phyloP scores from a whole-genome alignment of 2,329 filamentous ascomycete genomes.

The Cryphonectria naterciae region DNA sequence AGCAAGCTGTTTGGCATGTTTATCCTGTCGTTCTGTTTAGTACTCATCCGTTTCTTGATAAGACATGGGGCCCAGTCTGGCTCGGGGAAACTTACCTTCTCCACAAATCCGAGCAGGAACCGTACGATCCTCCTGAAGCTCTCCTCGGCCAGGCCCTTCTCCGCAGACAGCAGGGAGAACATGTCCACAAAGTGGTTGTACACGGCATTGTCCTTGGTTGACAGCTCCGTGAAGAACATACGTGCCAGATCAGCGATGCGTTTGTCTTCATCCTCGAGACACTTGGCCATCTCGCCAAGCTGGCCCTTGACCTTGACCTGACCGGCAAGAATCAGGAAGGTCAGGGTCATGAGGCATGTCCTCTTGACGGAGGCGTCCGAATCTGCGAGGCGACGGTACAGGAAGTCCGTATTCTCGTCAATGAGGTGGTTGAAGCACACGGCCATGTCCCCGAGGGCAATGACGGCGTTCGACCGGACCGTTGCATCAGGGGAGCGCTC shows the following conservation, averaged over 20 bases:
- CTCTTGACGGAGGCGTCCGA: constrained; percentile 88
- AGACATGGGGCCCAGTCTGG: background rate
- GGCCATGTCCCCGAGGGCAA: constrained; percentile 97
- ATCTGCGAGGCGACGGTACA: constrained; percentile 92
- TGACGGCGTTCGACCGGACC: constrained; percentile 93
- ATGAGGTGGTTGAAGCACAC: constrained; percentile 99
- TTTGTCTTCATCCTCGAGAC: constrained; percentile 93
- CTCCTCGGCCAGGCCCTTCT: constrained; percentile 80
- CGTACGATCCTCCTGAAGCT: constrained; percentile 84
- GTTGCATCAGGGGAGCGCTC: constrained; percentile 91
- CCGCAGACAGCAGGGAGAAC: constrained; percentile 90
- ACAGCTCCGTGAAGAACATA: constrained; percentile 98
- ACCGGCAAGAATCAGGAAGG: constrained; percentile 93
- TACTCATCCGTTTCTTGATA: background rate
- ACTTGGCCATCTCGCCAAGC: constrained; percentile 98
- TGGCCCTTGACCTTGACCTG: constrained; percentile 99
- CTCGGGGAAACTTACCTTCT: constrained; percentile 73
- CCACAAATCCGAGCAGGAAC: constrained; percentile 93
- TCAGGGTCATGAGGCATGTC: constrained; percentile 97
- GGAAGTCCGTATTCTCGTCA: constrained; percentile 97
- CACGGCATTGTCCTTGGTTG: constrained; percentile 97
- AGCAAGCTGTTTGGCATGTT: constrained; percentile 92
- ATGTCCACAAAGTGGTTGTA: constrained; percentile 99
- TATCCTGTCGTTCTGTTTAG: constrained; percentile 66
- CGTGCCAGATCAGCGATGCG: constrained; percentile 89